These are phyloP conservation scores for Phytophthora lateralis DNA, from an alignment of 352 stramenopile genomes.

Conservation along the genomic window DNA sequence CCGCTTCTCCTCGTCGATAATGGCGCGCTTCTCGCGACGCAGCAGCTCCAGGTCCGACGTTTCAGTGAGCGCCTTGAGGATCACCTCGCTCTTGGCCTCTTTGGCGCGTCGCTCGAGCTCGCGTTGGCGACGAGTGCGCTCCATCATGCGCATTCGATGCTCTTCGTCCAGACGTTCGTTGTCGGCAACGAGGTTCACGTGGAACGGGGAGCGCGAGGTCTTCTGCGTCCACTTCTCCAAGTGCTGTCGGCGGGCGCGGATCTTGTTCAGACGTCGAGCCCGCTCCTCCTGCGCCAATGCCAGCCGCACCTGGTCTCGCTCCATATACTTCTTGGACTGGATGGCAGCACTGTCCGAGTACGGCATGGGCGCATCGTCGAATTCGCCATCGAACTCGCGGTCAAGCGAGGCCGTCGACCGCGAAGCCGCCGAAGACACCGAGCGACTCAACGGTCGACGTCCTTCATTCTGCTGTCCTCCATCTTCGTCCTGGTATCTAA, in stretches of 20 bases:
- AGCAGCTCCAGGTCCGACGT: constrained; percentile 91
- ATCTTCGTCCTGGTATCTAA: constrained; percentile 7
- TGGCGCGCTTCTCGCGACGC: constrained; percentile 93
- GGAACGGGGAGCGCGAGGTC: constrained; percentile 90
- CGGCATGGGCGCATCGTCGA: constrained; percentile 34
- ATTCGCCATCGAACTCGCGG: constrained; percentile 32
- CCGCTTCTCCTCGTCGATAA: constrained; percentile 94
- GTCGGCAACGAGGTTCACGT: constrained; percentile 94
- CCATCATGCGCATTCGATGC: constrained; percentile 77
- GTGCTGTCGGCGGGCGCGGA: constrained; percentile 60
- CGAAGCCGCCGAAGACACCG: constrained; percentile 24
- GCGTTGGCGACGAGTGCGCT: constrained; percentile 65
- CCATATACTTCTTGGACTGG: constrained; percentile 79
- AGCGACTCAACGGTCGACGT: constrained; percentile 24
- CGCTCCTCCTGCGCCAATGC: constrained; percentile 70
- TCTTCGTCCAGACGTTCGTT: constrained; percentile 94
- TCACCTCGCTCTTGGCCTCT: constrained; percentile 93
- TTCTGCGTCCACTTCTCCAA: constrained; percentile 91
- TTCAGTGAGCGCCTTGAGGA: constrained; percentile 91
- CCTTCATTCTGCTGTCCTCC: constrained; percentile 2
- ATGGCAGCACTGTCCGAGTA: constrained; percentile 77
- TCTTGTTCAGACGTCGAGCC: constrained; percentile 59
- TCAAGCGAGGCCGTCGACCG: constrained; percentile 32
- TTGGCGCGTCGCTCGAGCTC: constrained; percentile 80
- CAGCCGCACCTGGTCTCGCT: constrained; percentile 68